phyloP scores from a whole-genome alignment of 345 rosid species.

The Toxicodendron radicans region DNA sequence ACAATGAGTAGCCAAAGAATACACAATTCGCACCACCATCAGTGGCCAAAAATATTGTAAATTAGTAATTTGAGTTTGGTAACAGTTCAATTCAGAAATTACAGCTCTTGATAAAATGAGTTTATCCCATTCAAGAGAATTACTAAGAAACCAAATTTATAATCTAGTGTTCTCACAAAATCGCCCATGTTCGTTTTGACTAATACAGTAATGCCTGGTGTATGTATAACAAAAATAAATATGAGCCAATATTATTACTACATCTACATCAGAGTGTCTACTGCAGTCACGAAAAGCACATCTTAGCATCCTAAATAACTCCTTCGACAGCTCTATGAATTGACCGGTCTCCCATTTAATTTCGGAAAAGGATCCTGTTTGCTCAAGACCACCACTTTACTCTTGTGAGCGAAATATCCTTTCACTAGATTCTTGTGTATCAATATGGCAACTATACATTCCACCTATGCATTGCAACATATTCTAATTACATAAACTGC shows the following conservation, averaged over 20 bases:
- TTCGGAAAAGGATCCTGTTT: conserved; percentile 96
- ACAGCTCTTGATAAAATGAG: not conserved
- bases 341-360: conserved; percentile 73
- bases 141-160: not conserved
- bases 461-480: conserved; percentile 53
- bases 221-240: not conserved
- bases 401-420: conserved; percentile 94
- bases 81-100: not conserved
- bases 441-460: conserved; percentile 83
- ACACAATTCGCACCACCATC: too few species aligned
- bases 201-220: not conserved
- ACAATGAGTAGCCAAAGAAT: too few species aligned
- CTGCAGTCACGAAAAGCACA: not conserved
- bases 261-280: not conserved
- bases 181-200: not conserved
- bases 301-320: not conserved
- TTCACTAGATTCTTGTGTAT: conserved; percentile 87
- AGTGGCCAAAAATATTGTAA: not conserved
- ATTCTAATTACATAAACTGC: not conserved
- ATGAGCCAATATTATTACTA: not conserved
- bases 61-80: not conserved
- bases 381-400: conserved; percentile 93
- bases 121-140: not conserved
- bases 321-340: conserved; percentile 39
- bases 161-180: not conserved